Evolutionary conservation across 257 asterid genomes (phyloP), one percentile per base, ranked within the genome.

Genomic region (Phtheirospermum japonicum): DNA sequence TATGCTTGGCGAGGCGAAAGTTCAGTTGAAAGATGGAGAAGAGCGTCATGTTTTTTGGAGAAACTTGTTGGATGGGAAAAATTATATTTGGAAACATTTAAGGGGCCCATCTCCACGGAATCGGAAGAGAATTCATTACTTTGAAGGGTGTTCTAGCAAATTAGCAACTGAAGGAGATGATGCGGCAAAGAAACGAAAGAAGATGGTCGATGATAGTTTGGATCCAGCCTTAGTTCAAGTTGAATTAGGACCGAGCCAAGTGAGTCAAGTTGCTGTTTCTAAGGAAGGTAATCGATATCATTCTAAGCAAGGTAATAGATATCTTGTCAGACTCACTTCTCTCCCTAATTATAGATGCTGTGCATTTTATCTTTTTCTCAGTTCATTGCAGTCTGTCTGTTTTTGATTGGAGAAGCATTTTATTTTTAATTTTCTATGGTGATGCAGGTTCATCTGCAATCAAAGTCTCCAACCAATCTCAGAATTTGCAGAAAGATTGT

Each of bases 1-100:
- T 30, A 55, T 83, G 64, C 67, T 75, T 70, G 99, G 99, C 57
- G 94, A 93, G 84, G 64, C 74, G 68, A 76, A 79, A 64, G 60
- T 73, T 64, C 73, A 72, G 71, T 64, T 72, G 67, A 64, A 71
- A 53, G 80, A 73, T 71, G 80, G 76, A 48, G 87, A 83, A 62
- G 90, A 73, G 67, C 83, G 85, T 34, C 83, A 78, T 63, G 65
- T 76, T 20, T 92, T 85, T 58, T 93, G 99, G 99, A 85, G 36
- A 71, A 77, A 71, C 66, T 74, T 93, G 72, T 75, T 93, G 64
- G 83, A 83, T 60, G 82, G 89, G 61, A 80, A 75, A 75, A 67
- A 61, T 86, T 93, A 18, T 61, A 16, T 54, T 87, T 89, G 99
- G 97, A 93, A 76, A 70, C 78, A 73, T 75, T 67, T 78, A 62